phyloP scores from a whole-genome alignment of 2,329 filamentous ascomycete genomes.

The Furcasterigmium furcatum region DNA sequence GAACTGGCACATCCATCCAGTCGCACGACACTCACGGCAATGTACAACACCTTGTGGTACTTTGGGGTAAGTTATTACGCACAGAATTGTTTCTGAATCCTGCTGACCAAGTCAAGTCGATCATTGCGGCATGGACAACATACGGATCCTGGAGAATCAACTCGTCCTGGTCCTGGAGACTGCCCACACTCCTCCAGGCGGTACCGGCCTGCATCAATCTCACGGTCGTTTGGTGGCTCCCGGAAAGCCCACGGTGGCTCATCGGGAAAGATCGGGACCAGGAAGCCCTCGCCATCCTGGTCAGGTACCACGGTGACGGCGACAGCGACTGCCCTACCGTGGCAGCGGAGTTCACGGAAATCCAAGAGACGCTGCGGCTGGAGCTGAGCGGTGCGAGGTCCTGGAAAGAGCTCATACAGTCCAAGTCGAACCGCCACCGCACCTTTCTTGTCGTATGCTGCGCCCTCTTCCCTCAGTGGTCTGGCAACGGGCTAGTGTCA shows the following conservation, averaged over 20 bases:
- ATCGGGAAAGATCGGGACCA: conserved; percentile 25
- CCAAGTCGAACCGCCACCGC: conserved; percentile 24
- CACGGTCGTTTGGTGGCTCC: conserved; percentile 22
- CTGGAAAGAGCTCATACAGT: conserved; percentile 16
- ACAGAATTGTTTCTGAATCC: background rate
- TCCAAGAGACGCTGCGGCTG: background rate
- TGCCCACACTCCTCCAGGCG: conserved; percentile 42
- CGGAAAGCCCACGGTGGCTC: conserved; percentile 33
- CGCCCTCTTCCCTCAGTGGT: conserved; percentile 38
- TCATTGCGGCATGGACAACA: conserved; percentile 23
- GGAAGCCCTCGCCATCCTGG: conserved; percentile 18
- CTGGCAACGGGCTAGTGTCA: conserved; percentile 12
- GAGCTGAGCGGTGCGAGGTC: conserved; percentile 9
- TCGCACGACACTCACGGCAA: conserved; percentile 23
- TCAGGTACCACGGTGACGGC: conserved; percentile 7
- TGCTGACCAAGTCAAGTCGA: background rate
- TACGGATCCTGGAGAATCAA: conserved; percentile 35
- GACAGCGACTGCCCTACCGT: conserved; percentile 17
- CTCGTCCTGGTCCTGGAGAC: conserved; percentile 43
- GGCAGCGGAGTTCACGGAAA: conserved; percentile 23
- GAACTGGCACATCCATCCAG: conserved; percentile 29
- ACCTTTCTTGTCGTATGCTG: conserved; percentile 36
- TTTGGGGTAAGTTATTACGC: background rate
- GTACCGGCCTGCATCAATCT: conserved; percentile 7
- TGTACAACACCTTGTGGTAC: conserved; percentile 23